These are phyloP conservation scores for Pseudogymnoascus sp. DNA, from an alignment of 2,329 filamentous ascomycete species.

Conservation along the genomic window DNA sequence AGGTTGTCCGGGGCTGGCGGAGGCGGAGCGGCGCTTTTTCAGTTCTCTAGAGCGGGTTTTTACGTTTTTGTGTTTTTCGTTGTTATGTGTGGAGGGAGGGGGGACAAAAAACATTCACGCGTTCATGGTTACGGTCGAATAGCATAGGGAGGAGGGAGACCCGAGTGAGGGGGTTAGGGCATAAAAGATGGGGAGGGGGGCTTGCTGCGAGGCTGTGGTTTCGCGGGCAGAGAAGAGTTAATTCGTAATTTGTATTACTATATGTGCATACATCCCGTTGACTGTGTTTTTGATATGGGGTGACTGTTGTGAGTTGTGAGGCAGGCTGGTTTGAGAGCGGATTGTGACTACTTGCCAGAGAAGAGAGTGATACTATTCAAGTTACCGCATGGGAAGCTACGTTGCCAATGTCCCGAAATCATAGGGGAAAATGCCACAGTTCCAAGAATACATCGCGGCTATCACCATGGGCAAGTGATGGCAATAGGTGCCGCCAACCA, in stretches of 20 bases:
- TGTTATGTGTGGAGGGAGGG: background rate
- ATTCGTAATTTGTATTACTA: conserved; percentile 8
- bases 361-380: background rate
- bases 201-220: background rate
- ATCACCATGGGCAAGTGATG: too few species aligned
- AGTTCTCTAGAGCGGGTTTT: conserved; percentile 5
- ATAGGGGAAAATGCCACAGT: too few species aligned
- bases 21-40: background rate
- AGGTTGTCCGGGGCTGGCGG: background rate
- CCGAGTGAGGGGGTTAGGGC: too few species aligned
- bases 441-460: too few species aligned
- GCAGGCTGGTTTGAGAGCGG: background rate
- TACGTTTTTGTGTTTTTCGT: background rate
- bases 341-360: background rate
- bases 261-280: background rate
- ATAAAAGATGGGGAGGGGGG: background rate
- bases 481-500: too few species aligned
- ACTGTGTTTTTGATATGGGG: background rate
- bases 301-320: background rate
- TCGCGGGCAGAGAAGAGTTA: background rate
- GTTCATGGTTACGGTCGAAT: conserved; percentile 1
- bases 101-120: background rate
- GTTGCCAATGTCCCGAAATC: too few species aligned
- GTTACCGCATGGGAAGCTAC: too few species aligned
- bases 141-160: background rate